These are phyloP conservation scores for Inga leiocalycina DNA, from an alignment of 306 rosid species.

Conservation along the genomic window DNA sequence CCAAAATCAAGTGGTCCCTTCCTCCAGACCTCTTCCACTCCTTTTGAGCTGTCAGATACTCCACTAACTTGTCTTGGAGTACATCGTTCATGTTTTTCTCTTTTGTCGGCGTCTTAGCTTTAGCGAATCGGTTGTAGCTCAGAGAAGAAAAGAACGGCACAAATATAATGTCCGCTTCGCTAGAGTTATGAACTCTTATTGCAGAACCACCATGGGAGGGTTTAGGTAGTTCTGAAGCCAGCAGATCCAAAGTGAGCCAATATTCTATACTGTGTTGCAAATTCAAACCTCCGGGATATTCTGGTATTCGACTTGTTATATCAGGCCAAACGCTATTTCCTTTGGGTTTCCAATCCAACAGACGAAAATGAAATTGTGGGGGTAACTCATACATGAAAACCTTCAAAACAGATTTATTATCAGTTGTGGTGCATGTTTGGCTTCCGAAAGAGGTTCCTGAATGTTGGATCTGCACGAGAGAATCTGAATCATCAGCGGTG, in stretches of 20 bases:
- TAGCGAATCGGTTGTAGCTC: conserved; percentile 62
- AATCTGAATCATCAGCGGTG: conserved; percentile 10
- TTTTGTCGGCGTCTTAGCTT: conserved; percentile 28
- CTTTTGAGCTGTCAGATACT: conserved; percentile 50
- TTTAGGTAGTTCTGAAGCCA: conserved; percentile 60
- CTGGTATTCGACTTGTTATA: conserved; percentile 46
- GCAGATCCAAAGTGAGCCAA: conserved; percentile 84
- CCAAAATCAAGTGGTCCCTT: conserved; percentile 73
- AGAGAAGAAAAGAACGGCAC: conserved; percentile 87
- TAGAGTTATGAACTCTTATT: conserved; percentile 62
- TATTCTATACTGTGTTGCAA: conserved; percentile 83
- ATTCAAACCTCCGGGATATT: conserved; percentile 77
- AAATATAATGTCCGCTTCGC: conserved; percentile 69
- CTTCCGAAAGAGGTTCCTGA: conserved; percentile 12
- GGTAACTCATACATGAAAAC: conserved; percentile 80
- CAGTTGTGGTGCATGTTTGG: conserved; percentile 29
- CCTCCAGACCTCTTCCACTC: conserved; percentile 84
- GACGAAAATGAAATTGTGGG: conserved; percentile 72
- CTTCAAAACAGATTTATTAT: conserved; percentile 37
- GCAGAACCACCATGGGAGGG: conserved; percentile 40
- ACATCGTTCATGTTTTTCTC: conserved; percentile 54
- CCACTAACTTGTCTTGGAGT: conserved; percentile 66
- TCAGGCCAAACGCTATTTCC: conserved; percentile 69
- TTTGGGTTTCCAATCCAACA: conserved; percentile 57
- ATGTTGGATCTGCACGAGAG: conserved; percentile 28